Evolutionary conservation across 1,284 basidiomycete genomes (phyloP), one percentile per base, ranked within the genome.

Genomic region (Rhodotorula sp.): DNA sequence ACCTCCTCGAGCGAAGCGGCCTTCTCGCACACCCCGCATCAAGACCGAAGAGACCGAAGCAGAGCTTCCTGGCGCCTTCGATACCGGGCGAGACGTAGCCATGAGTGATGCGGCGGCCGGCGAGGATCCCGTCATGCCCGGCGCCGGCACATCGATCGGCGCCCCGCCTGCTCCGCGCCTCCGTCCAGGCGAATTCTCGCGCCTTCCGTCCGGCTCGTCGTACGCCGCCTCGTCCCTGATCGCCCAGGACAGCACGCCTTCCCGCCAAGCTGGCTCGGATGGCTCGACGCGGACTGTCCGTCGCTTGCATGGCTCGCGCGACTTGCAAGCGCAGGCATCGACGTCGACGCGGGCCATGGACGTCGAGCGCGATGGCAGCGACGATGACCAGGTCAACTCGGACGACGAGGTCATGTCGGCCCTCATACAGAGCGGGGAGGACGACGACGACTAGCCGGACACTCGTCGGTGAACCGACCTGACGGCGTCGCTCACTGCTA

Each of bases 371-470:
- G 30, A 29, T 9, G 53, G n/a, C 39, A 20, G 22, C 3, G n/a
- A 29, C 32, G 64, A 11, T 10, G 57, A 32, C 8, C 36, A 6
- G 20, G 49, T 22, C 39, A 44, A 44, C 39, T 44, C 39, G 15
- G 56, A 32, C 17, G 61, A 56, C 34, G 52, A 30, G 46, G 27
- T 20, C 10, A 53, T 46, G 51, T 39, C 24, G 11, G 56, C 9
- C 15, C 36, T 64, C 36, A 36, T 44, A 10, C 11, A 44, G 39
- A 44, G 39, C 39, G 39, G 44, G 20, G 57, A n/a, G 7, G 66
- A 55, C 36, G 62, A 39, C 15, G 44, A 48, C 19, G 46, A 62
- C 22, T 20, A 57, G 58, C 22, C 44, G 58, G 58, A 59, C 47
- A 30, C 48, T 15, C 7, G 13, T 11, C n/a, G 46, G 58, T 34